These are phyloP conservation scores for Leptographium flavum DNA, from an alignment of 2,329 filamentous ascomycete genomes.

Conservation along the genomic window DNA sequence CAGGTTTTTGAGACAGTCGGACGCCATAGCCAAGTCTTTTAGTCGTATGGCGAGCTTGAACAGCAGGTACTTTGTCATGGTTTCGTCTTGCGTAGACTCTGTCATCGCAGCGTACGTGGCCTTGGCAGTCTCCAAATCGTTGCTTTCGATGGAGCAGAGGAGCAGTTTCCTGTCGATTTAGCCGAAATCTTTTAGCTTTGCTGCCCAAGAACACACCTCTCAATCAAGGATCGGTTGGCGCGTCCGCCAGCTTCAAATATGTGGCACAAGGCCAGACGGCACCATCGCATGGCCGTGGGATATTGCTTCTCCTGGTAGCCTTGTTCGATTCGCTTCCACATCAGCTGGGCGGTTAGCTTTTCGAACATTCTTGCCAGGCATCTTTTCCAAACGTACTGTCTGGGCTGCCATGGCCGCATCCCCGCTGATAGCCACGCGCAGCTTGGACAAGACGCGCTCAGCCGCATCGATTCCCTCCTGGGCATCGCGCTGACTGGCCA, in stretches of 20 bases:
- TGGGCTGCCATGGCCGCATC: constrained; percentile 54
- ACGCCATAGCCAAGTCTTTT: constrained; percentile 42
- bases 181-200: too few species aligned
- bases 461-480: constrained; percentile 15
- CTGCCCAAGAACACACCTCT: constrained; percentile 32
- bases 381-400: too few species aligned
- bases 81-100: constrained; percentile 39
- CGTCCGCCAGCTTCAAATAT: constrained; percentile 53
- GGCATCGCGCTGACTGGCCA: constrained; percentile 30
- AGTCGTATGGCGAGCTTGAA: constrained; percentile 56
- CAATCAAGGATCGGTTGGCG: constrained; percentile 52
- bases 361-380: too few species aligned
- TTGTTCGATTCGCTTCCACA: constrained; percentile 68
- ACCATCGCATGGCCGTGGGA: constrained; percentile 53
- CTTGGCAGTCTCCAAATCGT: constrained; percentile 38
- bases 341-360: constrained; percentile 35
- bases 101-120: constrained; percentile 46
- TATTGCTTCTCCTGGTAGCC: constrained; percentile 37
- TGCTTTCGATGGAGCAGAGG: constrained; percentile 48
- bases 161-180: constrained; percentile 51
- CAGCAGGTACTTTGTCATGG: constrained; percentile 57
- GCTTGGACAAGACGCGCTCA: constrained; percentile 25
- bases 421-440: constrained; percentile 34
- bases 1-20: constrained; percentile 48
- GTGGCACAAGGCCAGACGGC: constrained; percentile 48